Evolutionary conservation across 106 monocot genomes (phyloP), one percentile per base, ranked within the genome.

Genomic region (Dactylorhiza incarnata): DNA sequence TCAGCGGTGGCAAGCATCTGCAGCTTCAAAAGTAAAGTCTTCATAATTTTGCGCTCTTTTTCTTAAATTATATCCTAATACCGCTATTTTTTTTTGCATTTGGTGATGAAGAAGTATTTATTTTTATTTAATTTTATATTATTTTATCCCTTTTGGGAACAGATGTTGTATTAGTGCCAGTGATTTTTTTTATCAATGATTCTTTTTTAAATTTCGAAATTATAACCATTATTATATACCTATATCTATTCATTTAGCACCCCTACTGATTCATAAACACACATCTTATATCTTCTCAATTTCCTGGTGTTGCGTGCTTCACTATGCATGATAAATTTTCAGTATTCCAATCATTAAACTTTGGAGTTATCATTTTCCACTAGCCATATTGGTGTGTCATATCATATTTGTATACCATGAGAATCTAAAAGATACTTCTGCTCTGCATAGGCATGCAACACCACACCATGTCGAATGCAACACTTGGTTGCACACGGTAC

Each of bases 1-100:
- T 77, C 97, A 97, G 77, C 81, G 89, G 71, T 97, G 97, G 97
- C 97, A 97, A 87, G 84, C 91, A 58, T 94, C 93, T 80, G 93
- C 97, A 71, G 93, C 87, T 73, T 91, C 93, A 73, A 97, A 97
- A 84, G 93, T 89, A 81, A 62, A 52, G 46, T 74, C 48, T 45
- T 29, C 62, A 20, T 48, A 62, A 49, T 17, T 48, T 13, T 73
- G 17, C 20, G 25, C 16, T 23, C 3, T 44, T 80, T 75, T 48
- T 20, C 44, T 71, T 5, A 59, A 7, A 46, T 25, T 65, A 63
- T 47, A 3, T 45, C 17, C 69, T 46, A 46, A 45, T 19, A n/a
- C 7, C 5, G 0, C 6, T 59, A 13, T 37, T 66, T 29, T 37
- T 7, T 70, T 70, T 9, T 70, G 16, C 69, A 70, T 70, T 46